Evolutionary conservation across 2,329 filamentous ascomycete genomes (phyloP).

Genomic region (Mycogone perniciosa): DNA sequence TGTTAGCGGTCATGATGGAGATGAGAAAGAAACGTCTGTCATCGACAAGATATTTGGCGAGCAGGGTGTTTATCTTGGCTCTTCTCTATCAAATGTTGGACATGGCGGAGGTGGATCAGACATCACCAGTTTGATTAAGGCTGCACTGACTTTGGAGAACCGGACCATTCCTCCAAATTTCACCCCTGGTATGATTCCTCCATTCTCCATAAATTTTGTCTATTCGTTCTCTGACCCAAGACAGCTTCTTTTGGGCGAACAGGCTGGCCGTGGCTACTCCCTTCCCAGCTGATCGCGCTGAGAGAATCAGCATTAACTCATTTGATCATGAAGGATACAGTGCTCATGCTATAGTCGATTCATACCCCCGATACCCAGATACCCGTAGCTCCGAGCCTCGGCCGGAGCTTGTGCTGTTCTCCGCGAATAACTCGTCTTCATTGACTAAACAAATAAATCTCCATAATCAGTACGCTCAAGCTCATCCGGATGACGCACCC

Average conservation of each 20-base stretch:
- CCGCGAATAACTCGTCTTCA: slow-evolving; percentile 4
- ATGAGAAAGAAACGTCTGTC: neutral
- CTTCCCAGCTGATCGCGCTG: slow-evolving; percentile 28
- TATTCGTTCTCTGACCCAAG: neutral
- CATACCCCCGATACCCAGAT: neutral
- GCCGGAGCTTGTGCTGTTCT: slow-evolving; percentile 8
- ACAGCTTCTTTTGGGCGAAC: slow-evolving; percentile 20
- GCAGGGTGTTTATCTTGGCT: neutral
- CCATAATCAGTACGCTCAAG: slow-evolving; percentile 25
- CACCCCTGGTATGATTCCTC: slow-evolving; percentile 10
- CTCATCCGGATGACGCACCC: slow-evolving; percentile 7
- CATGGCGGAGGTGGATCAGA: slow-evolving; percentile 22
- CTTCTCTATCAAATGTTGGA: slow-evolving; percentile 8
- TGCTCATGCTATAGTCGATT: slow-evolving; percentile 24
- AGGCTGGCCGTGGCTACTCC: slow-evolving; percentile 25
- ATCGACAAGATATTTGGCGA: slow-evolving; percentile 1
- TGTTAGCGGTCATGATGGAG: neutral
- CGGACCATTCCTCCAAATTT: slow-evolving; percentile 21
- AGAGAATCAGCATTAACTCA: slow-evolving; percentile 24
- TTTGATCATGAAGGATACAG: slow-evolving; percentile 33
- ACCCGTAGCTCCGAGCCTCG: neutral
- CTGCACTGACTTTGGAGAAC: slow-evolving; percentile 24
- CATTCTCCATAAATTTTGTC: neutral
- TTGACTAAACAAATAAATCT: slow-evolving; percentile 6
- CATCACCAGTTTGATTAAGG: slow-evolving; percentile 25